Base-by-base conservation (phyloP, 164 flowering plant species). In the Santalum album region DNA sequence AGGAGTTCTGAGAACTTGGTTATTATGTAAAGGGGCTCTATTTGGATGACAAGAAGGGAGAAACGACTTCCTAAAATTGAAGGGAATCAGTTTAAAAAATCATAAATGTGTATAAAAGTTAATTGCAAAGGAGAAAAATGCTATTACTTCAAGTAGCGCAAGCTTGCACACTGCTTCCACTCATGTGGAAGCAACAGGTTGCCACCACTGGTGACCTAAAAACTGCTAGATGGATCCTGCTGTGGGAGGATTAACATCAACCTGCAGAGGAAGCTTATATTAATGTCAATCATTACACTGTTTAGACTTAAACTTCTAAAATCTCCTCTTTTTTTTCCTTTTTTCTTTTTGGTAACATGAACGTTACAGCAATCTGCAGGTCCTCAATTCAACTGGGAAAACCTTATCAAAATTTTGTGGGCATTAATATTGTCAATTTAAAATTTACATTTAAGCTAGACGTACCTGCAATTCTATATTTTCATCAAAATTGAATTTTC, bases 1-100 rank as follows among this genome's bases (percentile, higher is more conserved):
- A 29, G 95, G 96, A 65, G 84, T 82, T 75, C 91, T 80, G 25
- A 89, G 84, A 60, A 97, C 99, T 68, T 58, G 69, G 65, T 92
- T 77, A 66, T 87, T 85, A 66, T 83, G 75, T 25, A 69, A 63
- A 69, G 64, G 66, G 16, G 96, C 82, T 63, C 94, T 88, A 62
- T 82, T 81, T 25, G 99, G 97, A 35, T 57, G 75, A 54, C 70
- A 71, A 49, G 83, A 71, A 63, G 99, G 99, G 72, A 89, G 82
- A 27, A 72, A 54, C 99, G 97, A 92, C 42, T 75, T 78, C 54
- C 96, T 92, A 66, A 18, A 39, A 58, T 35, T 51, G 27, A 10
- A 19, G 54, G 18, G 46, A 10, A 18, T 25, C 21, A 58, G 45
- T 32, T 46, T 35, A 43, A 54, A 51, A 20, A 46, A 18, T 21